A percentile compares a stretch with the other conserved stretches of the same genome.
Evolutionary conservation across 345 rosid genomes (phyloP).

Genomic region (Theobroma cacao): DNA sequence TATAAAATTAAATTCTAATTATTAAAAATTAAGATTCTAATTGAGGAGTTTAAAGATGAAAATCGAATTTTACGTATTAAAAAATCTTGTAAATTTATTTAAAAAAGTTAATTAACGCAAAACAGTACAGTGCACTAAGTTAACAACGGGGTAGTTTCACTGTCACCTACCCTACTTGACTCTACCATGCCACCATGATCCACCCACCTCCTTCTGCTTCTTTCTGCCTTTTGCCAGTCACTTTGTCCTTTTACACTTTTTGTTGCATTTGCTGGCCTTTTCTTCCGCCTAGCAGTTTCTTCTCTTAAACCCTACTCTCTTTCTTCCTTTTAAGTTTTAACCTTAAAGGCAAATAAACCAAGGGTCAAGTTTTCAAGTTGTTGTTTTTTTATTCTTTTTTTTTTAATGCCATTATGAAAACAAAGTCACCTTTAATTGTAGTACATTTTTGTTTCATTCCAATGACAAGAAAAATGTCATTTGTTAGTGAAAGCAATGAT

Average conservation of each 20-base stretch:
- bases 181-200: slow-evolving; percentile 19
- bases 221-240: not conserved
- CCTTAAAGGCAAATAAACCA: not conserved
- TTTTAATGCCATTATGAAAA: not conserved
- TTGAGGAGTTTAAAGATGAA: too few relatives aligned
- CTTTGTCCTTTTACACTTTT: not conserved
- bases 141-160: slow-evolving; percentile 1
- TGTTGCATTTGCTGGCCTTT: not conserved
- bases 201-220: slow-evolving; percentile 8
- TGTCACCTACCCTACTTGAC: slow-evolving; percentile 24
- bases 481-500: not conserved
- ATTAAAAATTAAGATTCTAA: not conserved
- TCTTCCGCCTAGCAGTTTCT: not conserved
- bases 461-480: not conserved
- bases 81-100: too few relatives aligned
- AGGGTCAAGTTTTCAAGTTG: not conserved
- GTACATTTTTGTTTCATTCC: not conserved
- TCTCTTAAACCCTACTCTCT: slow-evolving; percentile 7
- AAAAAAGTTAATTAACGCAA: not conserved
- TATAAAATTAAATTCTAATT: not conserved
- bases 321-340: not conserved
- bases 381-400: not conserved
- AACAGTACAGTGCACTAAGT: not conserved
- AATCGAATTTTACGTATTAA: too few relatives aligned
- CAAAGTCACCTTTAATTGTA: not conserved